Evolutionary conservation across 2,329 filamentous ascomycete species (phyloP).

Genomic region (Claviceps africana): DNA sequence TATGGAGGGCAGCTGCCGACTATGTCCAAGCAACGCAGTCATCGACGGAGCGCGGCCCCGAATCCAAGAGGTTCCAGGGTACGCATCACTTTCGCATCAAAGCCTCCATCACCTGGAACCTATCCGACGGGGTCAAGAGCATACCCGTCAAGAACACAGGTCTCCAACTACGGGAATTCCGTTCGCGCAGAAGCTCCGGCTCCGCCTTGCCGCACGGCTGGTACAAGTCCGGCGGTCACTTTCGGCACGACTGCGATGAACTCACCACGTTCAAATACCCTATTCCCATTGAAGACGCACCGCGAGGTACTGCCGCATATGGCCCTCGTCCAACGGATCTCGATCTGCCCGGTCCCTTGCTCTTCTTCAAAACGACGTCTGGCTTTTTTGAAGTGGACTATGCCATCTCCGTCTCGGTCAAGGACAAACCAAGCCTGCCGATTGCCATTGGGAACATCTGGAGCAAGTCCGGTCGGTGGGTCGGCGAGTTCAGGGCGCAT

Average conservation of each 20-base stretch:
- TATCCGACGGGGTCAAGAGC: slow-evolving; percentile 24
- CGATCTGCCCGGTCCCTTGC: slow-evolving; percentile 23
- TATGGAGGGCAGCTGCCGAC: slow-evolving; percentile 30
- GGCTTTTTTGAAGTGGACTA: slow-evolving; percentile 29
- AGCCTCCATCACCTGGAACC: slow-evolving; percentile 23
- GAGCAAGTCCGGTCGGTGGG: slow-evolving; percentile 21
- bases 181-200: slow-evolving; percentile 18
- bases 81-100: slow-evolving; percentile 25
- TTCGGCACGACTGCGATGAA: slow-evolving; percentile 26
- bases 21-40: slow-evolving; percentile 25
- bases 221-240: slow-evolving; percentile 22
- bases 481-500: slow-evolving; percentile 30
- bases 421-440: slow-evolving; percentile 23
- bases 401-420: slow-evolving; percentile 21
- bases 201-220: slow-evolving; percentile 25
- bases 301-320: slow-evolving; percentile 15
- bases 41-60: slow-evolving; percentile 17
- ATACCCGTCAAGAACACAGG: slow-evolving; percentile 24
- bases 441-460: slow-evolving; percentile 30
- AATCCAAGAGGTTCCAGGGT: slow-evolving; percentile 21
- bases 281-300: slow-evolving; percentile 23
- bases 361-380: slow-evolving; percentile 25
- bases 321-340: slow-evolving; percentile 17
- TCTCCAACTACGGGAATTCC: slow-evolving; percentile 24
- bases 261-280: slow-evolving; percentile 28